These are phyloP conservation scores for Hansenula lynferdii DNA, from an alignment of 1,139 yeast genomes.

Conservation along the genomic window DNA sequence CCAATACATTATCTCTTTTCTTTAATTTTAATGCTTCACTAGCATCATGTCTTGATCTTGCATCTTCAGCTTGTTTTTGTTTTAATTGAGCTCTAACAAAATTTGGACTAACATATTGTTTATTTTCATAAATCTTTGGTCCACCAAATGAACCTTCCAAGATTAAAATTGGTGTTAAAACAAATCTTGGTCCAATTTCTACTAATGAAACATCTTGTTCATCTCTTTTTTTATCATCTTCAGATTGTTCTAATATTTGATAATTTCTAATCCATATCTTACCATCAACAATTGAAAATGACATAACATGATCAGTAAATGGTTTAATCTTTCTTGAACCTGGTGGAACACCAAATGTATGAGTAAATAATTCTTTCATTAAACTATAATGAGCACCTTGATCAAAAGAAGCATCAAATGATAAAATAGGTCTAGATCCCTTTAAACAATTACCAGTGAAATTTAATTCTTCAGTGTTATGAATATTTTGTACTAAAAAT, in stretches of 20 bases:
- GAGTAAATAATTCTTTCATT: conserved; percentile 80
- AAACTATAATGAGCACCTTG: conserved; percentile 61
- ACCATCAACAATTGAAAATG: conserved; percentile 87
- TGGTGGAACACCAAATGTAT: conserved; percentile 95
- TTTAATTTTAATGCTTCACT: conserved; percentile 72
- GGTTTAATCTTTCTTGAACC: conserved; percentile 93
- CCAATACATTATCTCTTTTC: conserved; percentile 69
- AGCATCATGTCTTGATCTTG: conserved; percentile 73
- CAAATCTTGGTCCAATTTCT: conserved; percentile 97
- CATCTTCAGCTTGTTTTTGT: conserved; percentile 77
- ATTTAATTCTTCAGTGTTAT: conserved; percentile 92
- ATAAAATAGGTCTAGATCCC: conserved; percentile 93
- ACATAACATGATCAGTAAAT: conserved; percentile 90
- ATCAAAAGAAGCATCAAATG: conserved; percentile 80
- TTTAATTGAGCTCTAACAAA: conserved; percentile 86
- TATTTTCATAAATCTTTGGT: conserved; percentile 95
- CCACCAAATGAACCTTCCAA: conserved; percentile 98
- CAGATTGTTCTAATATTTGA: conserved; percentile 77
- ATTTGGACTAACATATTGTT: conserved; percentile 95
- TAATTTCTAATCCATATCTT: conserved; percentile 95
- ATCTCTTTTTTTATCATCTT: conserved; percentile 41
- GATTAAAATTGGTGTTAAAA: conserved; percentile 85
- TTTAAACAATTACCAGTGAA: conserved; percentile 94
- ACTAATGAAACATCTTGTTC: conserved; percentile 66
- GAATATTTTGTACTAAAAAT: conserved; percentile 91